Evolutionary conservation across 306 rosid species (phyloP).

Genomic region (Vigna nakashimae): DNA sequence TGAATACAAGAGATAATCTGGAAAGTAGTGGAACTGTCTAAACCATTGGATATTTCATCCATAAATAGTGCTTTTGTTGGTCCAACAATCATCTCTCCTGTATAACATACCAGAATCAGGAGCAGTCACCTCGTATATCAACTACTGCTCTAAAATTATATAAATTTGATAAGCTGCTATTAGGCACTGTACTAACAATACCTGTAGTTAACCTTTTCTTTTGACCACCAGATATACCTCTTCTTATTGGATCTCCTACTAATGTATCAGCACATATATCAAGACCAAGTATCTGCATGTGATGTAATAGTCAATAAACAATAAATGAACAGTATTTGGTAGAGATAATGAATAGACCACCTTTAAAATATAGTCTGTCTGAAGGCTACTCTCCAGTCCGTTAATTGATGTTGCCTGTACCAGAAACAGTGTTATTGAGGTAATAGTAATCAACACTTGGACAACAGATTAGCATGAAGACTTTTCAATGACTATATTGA

Average conservation of each 20-base stretch:
- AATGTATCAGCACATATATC: constrained; percentile 63
- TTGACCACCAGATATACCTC: constrained; percentile 76
- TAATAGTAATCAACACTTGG: constrained; percentile 19
- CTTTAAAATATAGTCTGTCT: constrained; percentile 63
- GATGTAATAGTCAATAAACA: constrained; percentile 18
- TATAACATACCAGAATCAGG: constrained; percentile 38
- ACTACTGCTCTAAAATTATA: neutral
- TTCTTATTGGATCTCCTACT: constrained; percentile 61
- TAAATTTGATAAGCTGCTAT: neutral
- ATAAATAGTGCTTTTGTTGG: constrained; percentile 65
- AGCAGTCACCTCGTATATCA: constrained; percentile 17
- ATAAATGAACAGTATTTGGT: neutral
- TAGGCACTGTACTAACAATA: constrained; percentile 19
- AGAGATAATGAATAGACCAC: constrained; percentile 41
- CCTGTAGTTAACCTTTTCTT: constrained; percentile 74
- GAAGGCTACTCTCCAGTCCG: constrained; percentile 53
- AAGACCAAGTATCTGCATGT: constrained; percentile 60
- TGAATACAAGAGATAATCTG: constrained; percentile 63
- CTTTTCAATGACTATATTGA: constrained; percentile 9
- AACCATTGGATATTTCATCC: constrained; percentile 81
- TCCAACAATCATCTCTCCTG: constrained; percentile 71
- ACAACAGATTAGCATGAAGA: constrained; percentile 12
- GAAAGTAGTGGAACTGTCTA: constrained; percentile 77
- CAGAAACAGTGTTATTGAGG: constrained; percentile 10
- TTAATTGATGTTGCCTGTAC: constrained; percentile 64